phyloP scores from a whole-genome alignment of 2,329 filamentous ascomycete genomes.

The Colletotrichum sp. region DNA sequence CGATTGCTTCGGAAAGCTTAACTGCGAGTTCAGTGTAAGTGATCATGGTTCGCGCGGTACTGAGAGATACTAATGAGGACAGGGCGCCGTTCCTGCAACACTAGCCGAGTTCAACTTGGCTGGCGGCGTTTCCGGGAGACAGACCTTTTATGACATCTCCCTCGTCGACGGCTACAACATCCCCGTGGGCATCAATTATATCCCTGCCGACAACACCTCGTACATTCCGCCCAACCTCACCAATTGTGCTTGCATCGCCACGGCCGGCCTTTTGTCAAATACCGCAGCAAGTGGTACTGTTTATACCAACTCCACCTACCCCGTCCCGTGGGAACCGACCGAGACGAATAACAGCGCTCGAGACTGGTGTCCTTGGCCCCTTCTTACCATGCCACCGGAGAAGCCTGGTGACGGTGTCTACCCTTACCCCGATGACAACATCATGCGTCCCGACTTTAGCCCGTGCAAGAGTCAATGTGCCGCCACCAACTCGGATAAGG shows the following conservation, averaged over 20 bases:
- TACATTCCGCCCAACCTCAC: slow-evolving; percentile 78
- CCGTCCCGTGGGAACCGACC: slow-evolving; percentile 69
- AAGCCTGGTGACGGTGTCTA: slow-evolving; percentile 79
- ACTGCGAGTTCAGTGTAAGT: slow-evolving; percentile 73
- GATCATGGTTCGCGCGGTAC: background rate
- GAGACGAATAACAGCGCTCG: slow-evolving; percentile 62
- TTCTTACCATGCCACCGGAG: slow-evolving; percentile 70
- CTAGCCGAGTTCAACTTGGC: slow-evolving; percentile 82
- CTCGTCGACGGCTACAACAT: slow-evolving; percentile 87
- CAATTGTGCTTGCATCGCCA: slow-evolving; percentile 79
- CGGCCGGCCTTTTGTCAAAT: slow-evolving; percentile 64
- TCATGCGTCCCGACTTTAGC: slow-evolving; percentile 73
- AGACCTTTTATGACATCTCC: slow-evolving; percentile 85
- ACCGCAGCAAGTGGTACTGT: slow-evolving; percentile 59
- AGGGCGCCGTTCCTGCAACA: slow-evolving; percentile 77
- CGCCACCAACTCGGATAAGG: slow-evolving; percentile 67
- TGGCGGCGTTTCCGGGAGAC: slow-evolving; percentile 62
- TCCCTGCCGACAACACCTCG: slow-evolving; percentile 64
- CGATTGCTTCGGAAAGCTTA: slow-evolving; percentile 74
- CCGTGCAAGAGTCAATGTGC: slow-evolving; percentile 81
- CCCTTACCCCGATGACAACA: slow-evolving; percentile 78
- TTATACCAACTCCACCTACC: slow-evolving; percentile 69
- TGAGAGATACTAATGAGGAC: background rate
- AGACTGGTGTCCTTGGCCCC: slow-evolving; percentile 82
- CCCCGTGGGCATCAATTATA: slow-evolving; percentile 68